Percentiles rank a stretch among this genome's conserved stretches.
These are phyloP conservation scores for Colletotrichum simmondsii DNA, from an alignment of 2,329 filamentous ascomycete genomes.

Conservation along the genomic window DNA sequence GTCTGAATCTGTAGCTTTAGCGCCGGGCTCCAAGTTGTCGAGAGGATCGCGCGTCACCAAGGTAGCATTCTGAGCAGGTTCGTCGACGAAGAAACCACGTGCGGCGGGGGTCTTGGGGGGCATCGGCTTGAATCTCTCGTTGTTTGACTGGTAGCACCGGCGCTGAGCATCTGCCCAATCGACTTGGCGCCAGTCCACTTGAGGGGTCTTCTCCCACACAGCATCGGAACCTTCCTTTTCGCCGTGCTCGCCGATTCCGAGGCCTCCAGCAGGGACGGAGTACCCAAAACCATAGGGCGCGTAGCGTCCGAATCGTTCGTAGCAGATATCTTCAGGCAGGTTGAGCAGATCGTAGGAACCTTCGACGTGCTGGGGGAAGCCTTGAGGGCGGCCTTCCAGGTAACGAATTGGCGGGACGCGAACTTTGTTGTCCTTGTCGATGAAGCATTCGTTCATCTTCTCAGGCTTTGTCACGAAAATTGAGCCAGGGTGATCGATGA, in stretches of 20 bases:
- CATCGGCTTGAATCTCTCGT: constrained; percentile 72
- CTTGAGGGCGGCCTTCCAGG: constrained; percentile 81
- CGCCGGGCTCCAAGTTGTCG: constrained; percentile 26
- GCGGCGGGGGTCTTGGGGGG: constrained; percentile 51
- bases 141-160: constrained; percentile 78
- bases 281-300: constrained; percentile 94
- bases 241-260: constrained; percentile 86
- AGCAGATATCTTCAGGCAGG: constrained; percentile 87
- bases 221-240: constrained; percentile 83
- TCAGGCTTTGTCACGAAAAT: constrained; percentile 51
- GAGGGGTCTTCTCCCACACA: constrained; percentile 77
- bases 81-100: constrained; percentile 63
- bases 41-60: constrained; percentile 32
- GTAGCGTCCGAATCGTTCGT: constrained; percentile 88
- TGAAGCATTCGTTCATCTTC: constrained; percentile 78
- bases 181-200: constrained; percentile 81
- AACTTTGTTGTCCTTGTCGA: constrained; percentile 75
- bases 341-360: constrained; percentile 88
- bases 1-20: constrained; percentile 3
- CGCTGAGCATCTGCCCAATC: constrained; percentile 84
- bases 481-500: constrained; percentile 54
- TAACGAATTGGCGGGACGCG: constrained; percentile 77
- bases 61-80: constrained; percentile 41
- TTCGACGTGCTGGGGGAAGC: constrained; percentile 85
- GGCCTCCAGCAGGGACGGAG: constrained; percentile 79